phyloP scores from a whole-genome alignment of 2,329 filamentous ascomycete species.

The Tolypocladium tropicale region DNA sequence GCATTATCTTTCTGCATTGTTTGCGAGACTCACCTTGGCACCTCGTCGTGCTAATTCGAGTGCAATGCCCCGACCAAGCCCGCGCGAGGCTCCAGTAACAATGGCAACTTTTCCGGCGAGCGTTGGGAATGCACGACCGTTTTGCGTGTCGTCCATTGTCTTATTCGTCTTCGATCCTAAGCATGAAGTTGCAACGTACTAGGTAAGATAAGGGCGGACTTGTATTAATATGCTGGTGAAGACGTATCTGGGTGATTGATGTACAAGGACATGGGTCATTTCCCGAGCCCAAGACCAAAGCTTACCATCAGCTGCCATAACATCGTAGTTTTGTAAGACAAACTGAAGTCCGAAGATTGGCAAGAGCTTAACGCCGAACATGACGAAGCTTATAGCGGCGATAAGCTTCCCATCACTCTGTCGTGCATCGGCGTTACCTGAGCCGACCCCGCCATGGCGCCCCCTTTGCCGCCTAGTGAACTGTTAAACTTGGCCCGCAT shows the following conservation, averaged over 20 bases:
- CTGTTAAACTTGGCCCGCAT: not conserved
- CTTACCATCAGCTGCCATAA: too few relatives aligned
- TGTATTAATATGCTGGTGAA: too few relatives aligned
- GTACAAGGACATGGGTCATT: too few relatives aligned
- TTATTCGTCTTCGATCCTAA: too few relatives aligned
- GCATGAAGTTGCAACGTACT: too few relatives aligned
- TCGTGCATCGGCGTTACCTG: not conserved
- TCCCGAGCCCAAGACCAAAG: too few relatives aligned
- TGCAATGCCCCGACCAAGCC: not conserved
- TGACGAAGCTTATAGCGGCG: not conserved
- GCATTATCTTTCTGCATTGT: not conserved
- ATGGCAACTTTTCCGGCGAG: not conserved
- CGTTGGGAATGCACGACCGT: not conserved
- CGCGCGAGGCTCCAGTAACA: not conserved
- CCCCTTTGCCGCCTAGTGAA: not conserved
- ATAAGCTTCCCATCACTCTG: not conserved
- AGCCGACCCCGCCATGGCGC: not conserved
- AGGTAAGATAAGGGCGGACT: too few relatives aligned
- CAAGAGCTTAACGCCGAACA: too few relatives aligned
- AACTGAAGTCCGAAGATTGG: too few relatives aligned
- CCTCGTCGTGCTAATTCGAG: not conserved
- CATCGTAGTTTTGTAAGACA: too few relatives aligned
- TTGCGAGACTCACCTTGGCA: not conserved
- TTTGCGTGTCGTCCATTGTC: not conserved
- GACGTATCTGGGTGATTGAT: too few relatives aligned